Evolutionary conservation across 2,329 filamentous ascomycete genomes (phyloP).

Genomic region (Gnomoniopsis sp.): DNA sequence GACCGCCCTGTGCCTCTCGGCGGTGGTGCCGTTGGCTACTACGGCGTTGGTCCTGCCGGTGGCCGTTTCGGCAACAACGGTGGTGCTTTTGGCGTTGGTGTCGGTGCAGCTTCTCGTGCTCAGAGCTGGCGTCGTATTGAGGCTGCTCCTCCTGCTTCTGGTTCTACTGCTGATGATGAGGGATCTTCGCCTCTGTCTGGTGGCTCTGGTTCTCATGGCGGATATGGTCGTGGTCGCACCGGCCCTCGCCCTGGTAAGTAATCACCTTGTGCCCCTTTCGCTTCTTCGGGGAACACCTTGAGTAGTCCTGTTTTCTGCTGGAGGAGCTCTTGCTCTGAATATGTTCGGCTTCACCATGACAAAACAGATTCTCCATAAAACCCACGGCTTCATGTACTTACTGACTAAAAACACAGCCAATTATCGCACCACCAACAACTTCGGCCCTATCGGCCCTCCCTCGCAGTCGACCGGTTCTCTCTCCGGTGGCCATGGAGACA

Average conservation of each 20-base stretch:
- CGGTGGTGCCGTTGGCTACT: neutral
- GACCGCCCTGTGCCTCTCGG: neutral
- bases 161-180: neutral
- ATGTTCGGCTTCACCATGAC: too few relatives aligned
- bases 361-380: too few relatives aligned
- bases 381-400: neutral
- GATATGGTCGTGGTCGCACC: neutral
- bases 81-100: neutral
- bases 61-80: neutral
- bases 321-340: neutral
- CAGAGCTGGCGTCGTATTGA: slow-evolving; percentile 4
- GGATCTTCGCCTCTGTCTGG: neutral
- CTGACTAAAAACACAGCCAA: neutral
- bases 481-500: neutral
- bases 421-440: slow-evolving; percentile 4
- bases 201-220: neutral
- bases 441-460: slow-evolving; percentile 11
- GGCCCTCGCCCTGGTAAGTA: neutral
- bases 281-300: too few relatives aligned
- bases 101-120: neutral
- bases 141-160: neutral
- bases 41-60: neutral
- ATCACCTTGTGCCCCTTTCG: neutral
- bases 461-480: neutral
- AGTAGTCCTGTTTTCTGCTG: neutral